Evolutionary conservation across 495 filamentous ascomycete genomes (phyloP), one percentile per base, ranked within the genome.

Genomic region (Penicillium atrosanguineum): DNA sequence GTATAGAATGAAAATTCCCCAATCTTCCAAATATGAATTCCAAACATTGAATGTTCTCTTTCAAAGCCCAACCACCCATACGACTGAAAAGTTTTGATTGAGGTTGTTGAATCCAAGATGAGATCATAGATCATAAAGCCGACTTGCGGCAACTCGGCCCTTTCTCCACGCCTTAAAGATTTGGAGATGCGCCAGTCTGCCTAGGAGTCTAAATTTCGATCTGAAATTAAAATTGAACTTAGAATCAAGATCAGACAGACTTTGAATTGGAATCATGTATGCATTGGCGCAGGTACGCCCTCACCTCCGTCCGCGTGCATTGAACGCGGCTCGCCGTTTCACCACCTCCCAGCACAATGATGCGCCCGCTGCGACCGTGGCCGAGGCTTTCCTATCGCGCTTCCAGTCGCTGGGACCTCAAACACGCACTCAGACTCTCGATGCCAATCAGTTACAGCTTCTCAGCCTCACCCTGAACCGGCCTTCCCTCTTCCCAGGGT

Each of bases 381-480:
- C 77, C n/a, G 37, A 71, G 14, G 63, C 69, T 44, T 81, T 79
- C 48, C 69, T 79, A 15, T 55, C 67, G 0, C 67, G 67, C 21
- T 71, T 72, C 38, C 74, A 77, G 57, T 72, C 70, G 8, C 59
- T 64, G 6, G 74, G 73, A 1, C 73, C 77, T 0, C 71, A 69
- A 55, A 71, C 60, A 1, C 74, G 74, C 25, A 71, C 65, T 1
- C 82, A 85, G 53, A 50, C 63, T 6, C 71, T 85, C 11, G 82
- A 84, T 57, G 69, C 70, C n/a, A 83, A 83, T 54, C 82, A 84
- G 55, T 68, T 85, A 1, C 79, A 80, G 31, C 79, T 79, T 20
- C 71, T 86, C 37, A 69, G 67, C 2, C 64, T 82, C 12, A 83
- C 80, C 0, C 72, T 86, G 4, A 76, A 77, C 23, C 76, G 79